phyloP scores from a whole-genome alignment of 2,329 filamentous ascomycete genomes.

The Aspergillus quadrilineatus region DNA sequence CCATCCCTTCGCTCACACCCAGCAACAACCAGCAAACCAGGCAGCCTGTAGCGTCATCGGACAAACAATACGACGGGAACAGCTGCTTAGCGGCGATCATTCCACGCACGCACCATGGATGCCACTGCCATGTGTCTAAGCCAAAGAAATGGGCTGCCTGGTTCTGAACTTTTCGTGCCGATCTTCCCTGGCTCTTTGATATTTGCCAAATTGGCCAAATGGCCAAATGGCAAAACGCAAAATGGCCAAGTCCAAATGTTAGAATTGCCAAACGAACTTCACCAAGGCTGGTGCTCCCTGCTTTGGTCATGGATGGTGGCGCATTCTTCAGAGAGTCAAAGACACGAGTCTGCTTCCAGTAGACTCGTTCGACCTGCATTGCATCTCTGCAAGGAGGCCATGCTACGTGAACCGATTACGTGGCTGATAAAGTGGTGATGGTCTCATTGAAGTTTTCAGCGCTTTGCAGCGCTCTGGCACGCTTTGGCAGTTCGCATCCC shows the following conservation, averaged over 20 bases:
- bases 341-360: neutral
- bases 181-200: neutral
- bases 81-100: slow-evolving; percentile 26
- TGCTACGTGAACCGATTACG: slow-evolving; percentile 3
- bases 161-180: neutral
- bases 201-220: too few relatives aligned
- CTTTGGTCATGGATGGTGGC: neutral
- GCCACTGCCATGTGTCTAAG: slow-evolving; percentile 24
- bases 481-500: slow-evolving; percentile 21
- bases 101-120: slow-evolving; percentile 22
- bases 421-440: slow-evolving; percentile 14
- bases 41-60: neutral
- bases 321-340: neutral
- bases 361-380: neutral
- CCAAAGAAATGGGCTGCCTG: slow-evolving; percentile 12
- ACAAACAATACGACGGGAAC: slow-evolving; percentile 14
- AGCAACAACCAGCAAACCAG: neutral
- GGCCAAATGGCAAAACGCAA: too few relatives aligned
- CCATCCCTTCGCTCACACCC: too few relatives aligned
- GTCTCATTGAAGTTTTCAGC: neutral
- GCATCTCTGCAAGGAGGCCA: slow-evolving; percentile 11
- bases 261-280: too few relatives aligned
- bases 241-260: too few relatives aligned
- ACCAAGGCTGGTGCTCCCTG: too few relatives aligned
- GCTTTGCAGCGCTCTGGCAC: neutral